Base-by-base conservation (phyloP, 106 monocot genomes). In the Dendrobium catenatum region DNA sequence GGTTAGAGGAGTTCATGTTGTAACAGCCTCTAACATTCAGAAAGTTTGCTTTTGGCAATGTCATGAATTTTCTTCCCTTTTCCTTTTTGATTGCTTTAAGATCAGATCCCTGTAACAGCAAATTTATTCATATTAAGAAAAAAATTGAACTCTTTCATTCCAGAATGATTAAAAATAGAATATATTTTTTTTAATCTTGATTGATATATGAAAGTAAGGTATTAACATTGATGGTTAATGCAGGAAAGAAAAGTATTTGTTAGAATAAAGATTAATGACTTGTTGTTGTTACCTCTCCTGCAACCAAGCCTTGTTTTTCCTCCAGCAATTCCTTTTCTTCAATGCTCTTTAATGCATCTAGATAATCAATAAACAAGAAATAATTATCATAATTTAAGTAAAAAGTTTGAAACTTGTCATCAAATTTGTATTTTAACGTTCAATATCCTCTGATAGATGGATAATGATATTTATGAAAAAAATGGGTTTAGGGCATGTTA, bases 61-160 rank as follows among this genome's bases (percentile, higher is more conserved):
- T 10, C 42, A 74, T 74, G 20, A 74, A 74, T 74, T 74, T 74
- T 74, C 74, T 74, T 33, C 74, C 74, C 33, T 74, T 74, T 19
- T 41, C 74, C 43, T 74, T 74, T 15, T 43, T 41, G 0, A 74
- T 42, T 43, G 19, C 74, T 43, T 74, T 74, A 27, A 17, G 6
- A 16, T 74, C 74, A 19, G 43, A 74, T 20, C 42, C 74, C 74
- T 74, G 33, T 3, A 74, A 33, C 74, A 74, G 43, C 20, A 33
- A 27, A 42, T 4, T 42, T 2, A 19, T 74, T 74, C 51, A 15
- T 9, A 48, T 51, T 51, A 51, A 13, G 13, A 1, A 51, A 3
- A 51, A 13, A 51, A 7, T 7, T 6, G 31, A 46, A 7, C 6
- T 46, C 6, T 46, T 7, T 7, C 6, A 46, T 46, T 9, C 46